Conservation (phyloP, 2,329 filamentous ascomycete species). For the Diaporthe batatas region DNA sequence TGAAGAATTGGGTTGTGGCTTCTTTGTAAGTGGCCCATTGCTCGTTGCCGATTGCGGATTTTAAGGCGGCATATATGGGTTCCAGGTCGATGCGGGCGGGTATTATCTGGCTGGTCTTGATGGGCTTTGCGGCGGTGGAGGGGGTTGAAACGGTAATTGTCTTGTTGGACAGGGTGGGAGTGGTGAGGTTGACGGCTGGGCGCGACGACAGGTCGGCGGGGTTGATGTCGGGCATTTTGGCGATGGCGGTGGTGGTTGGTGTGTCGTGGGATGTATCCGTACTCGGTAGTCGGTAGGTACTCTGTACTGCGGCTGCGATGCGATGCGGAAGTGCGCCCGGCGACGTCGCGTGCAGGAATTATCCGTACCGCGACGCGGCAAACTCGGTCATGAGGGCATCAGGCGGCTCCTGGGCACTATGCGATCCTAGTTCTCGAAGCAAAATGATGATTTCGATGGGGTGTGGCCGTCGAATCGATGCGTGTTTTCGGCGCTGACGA, state of each 20-base stretch:
- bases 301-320: conserved; percentile 25
- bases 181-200: conserved; percentile 68
- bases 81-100: conserved; percentile 77
- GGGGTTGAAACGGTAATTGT: conserved; percentile 67
- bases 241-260: conserved; percentile 31
- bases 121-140: conserved; percentile 60
- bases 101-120: conserved; percentile 73
- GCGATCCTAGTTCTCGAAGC: conserved; percentile 58
- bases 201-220: conserved; percentile 74
- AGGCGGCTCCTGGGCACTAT: conserved; percentile 52
- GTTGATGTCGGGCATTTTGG: conserved; percentile 76
- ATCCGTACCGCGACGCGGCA: conserved; percentile 60
- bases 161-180: conserved; percentile 70
- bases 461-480: conserved; percentile 58
- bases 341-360: conserved; percentile 61
- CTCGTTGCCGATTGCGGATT: conserved; percentile 69
- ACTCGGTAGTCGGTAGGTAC: background rate
- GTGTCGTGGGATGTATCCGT: conserved; percentile 32
- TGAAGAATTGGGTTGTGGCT: conserved; percentile 71
- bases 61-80: conserved; percentile 73
- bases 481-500: conserved; percentile 48
- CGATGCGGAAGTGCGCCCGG: conserved; percentile 19
- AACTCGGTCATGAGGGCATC: conserved; percentile 59
- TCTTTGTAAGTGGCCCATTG: conserved; percentile 77
- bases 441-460: conserved; percentile 61